phyloP scores from a whole-genome alignment of 1,284 basidiomycete genomes.

The Cryptococcus sp. region DNA sequence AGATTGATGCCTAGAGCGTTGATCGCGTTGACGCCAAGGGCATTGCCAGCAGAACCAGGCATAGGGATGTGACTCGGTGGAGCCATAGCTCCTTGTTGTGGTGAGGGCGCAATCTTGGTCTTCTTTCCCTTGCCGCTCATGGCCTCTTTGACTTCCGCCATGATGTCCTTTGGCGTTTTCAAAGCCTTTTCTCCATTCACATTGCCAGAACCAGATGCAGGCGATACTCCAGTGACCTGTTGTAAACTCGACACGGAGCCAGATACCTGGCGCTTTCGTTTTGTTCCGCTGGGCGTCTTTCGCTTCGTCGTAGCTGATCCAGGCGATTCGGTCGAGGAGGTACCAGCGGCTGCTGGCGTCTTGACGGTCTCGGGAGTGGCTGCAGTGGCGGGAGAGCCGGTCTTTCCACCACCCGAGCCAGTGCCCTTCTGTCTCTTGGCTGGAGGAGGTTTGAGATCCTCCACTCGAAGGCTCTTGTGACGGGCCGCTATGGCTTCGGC shows the following conservation, averaged over 20 bases:
- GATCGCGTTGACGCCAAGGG: not conserved
- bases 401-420: constrained; percentile 2
- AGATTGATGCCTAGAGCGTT: constrained; percentile 30
- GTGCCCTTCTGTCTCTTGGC: constrained; percentile 35
- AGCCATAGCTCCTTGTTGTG: not conserved
- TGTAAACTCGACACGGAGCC: constrained; percentile 4
- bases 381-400: constrained; percentile 23
- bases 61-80: not conserved
- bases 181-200: too few relatives aligned
- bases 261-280: not conserved
- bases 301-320: constrained; percentile 19
- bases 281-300: constrained; percentile 16
- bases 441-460: constrained; percentile 49
- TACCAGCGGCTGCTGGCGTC: constrained; percentile 17
- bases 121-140: constrained; percentile 5
- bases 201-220: not conserved
- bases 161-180: constrained; percentile 20
- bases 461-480: constrained; percentile 41
- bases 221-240: constrained; percentile 7
- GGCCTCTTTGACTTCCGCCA: constrained; percentile 17
- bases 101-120: not conserved
- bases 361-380: constrained; percentile 27
- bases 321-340: constrained; percentile 15
- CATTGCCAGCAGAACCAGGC: not conserved
- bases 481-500: constrained; percentile 30